Evolutionary conservation across 257 asterid species (phyloP).

Genomic region (Voacanga thouarsii): DNA sequence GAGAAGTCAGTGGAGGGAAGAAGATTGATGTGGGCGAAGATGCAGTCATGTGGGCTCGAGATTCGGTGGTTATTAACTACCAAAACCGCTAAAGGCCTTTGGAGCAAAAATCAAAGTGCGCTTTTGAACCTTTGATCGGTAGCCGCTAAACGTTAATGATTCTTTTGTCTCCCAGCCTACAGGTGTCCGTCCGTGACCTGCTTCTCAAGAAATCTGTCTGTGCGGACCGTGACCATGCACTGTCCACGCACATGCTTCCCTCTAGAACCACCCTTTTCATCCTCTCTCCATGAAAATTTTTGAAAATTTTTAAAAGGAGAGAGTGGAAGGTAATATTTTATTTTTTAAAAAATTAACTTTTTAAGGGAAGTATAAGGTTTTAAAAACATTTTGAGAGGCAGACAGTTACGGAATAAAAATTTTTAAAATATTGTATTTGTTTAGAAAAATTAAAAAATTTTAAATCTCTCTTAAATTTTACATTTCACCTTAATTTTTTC

Average conservation of each 20-base stretch:
- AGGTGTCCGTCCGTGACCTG: conserved; percentile 22
- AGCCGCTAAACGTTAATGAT: not conserved
- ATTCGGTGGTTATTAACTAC: conserved; percentile 27
- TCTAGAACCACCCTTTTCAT: not conserved
- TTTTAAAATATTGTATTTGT: too few species aligned
- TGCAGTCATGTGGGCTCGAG: conserved; percentile 23
- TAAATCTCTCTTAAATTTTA: too few species aligned
- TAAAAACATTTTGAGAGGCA: too few species aligned
- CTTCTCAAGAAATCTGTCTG: conserved; percentile 17
- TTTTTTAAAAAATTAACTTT: too few species aligned
- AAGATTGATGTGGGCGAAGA: not conserved
- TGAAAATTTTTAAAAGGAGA: too few species aligned
- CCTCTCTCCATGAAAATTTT: too few species aligned
- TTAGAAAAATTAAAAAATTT: too few species aligned
- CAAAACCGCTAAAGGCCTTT: conserved; percentile 19
- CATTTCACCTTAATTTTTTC: too few species aligned
- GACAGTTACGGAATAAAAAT: too few species aligned
- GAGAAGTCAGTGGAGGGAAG: not conserved
- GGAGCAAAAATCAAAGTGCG: not conserved
- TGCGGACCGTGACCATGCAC: conserved; percentile 7
- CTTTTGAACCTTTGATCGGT: not conserved
- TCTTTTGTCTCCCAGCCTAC: not conserved
- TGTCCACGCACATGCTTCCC: conserved; percentile 17
- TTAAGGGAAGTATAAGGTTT: too few species aligned
- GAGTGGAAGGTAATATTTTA: too few species aligned